Evolutionary conservation across 2,329 filamentous ascomycete genomes (phyloP), one percentile per base, ranked within the genome.

Genomic region (Phaeophleospora eucalypticola): DNA sequence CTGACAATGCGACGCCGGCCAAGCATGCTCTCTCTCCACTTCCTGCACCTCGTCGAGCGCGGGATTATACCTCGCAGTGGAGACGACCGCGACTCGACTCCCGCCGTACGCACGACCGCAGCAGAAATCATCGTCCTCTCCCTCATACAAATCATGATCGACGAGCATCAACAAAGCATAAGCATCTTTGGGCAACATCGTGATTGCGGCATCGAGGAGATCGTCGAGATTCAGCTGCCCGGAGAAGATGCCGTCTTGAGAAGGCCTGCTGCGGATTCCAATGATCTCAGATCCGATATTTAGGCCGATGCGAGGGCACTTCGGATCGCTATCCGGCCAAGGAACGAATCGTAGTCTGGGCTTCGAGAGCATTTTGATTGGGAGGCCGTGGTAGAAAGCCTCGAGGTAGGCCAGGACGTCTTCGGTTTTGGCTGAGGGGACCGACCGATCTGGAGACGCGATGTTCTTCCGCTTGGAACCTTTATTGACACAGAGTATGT

Each of bases 41-140:
- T 74, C 72, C 17, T 81, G 65, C 0, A 52, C 46, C 0, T 38
- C 34, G 52, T 77, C 71, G 1, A 77, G 58, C 0, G 20, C 20
- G 0, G 83, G 83, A 38, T 80, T 70, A 52, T 87, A 86, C 19
- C 83, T 68, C 8, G 83, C 81, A 0, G 70, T 75, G 0, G 78
- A 81, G 0, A 87, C 78, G 1, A 86, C 75, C 0, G 76, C 74
- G 1, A 87, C 75, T 3, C 83, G 71, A 47, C 77, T 81, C 0
- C 75, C 79, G 0, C 83, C 83, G 59, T 82, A 87, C 0, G 83
- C 82, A 20, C 82, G 67, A 0, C 83, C 83, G 51, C 82, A 84
- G 43, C 77, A 80, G 57, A 86, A 87, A 16, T 81, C 76, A 49
- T 86, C 83, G 0, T 84, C 78, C 0, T 83, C 79, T 41, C 75